These are phyloP conservation scores for Capsicum rhomboideum DNA, from an alignment of 257 asterid genomes.

Conservation along the genomic window DNA sequence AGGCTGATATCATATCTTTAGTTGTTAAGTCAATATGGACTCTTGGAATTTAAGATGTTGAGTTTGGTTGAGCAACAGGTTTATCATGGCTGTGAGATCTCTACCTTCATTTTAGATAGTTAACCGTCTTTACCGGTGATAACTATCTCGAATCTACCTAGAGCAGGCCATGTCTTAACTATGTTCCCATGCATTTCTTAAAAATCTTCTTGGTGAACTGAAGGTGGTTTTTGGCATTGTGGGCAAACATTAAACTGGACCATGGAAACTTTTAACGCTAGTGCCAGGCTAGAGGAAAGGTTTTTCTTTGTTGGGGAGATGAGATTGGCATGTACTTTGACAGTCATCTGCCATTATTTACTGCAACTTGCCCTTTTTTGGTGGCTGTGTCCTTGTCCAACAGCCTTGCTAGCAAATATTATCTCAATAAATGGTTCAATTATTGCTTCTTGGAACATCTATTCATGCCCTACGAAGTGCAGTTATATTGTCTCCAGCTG, in stretches of 20 bases:
- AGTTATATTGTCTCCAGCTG: background rate
- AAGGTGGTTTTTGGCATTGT: background rate
- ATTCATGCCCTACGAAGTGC: background rate
- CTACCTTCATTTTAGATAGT: background rate
- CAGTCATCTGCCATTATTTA: background rate
- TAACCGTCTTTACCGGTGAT: background rate
- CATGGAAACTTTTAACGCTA: background rate
- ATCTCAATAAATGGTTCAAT: background rate
- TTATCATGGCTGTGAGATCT: background rate
- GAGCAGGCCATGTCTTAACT: background rate
- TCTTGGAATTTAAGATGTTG: background rate
- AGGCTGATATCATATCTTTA: background rate
- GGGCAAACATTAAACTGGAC: background rate
- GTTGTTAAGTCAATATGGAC: background rate
- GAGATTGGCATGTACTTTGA: background rate
- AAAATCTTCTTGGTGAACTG: background rate
- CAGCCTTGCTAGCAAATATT: background rate
- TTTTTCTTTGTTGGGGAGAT: background rate
- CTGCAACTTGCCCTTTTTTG: background rate
- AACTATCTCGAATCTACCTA: background rate
- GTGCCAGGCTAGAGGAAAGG: background rate
- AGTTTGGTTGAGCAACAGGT: background rate
- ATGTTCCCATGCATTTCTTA: background rate
- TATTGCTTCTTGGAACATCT: background rate
- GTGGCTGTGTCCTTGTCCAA: background rate